A percentile compares a stretch with the other conserved stretches of the same genome.
phyloP scores from a whole-genome alignment of 2,329 filamentous ascomycete species.

The Diaporthe australafricana region DNA sequence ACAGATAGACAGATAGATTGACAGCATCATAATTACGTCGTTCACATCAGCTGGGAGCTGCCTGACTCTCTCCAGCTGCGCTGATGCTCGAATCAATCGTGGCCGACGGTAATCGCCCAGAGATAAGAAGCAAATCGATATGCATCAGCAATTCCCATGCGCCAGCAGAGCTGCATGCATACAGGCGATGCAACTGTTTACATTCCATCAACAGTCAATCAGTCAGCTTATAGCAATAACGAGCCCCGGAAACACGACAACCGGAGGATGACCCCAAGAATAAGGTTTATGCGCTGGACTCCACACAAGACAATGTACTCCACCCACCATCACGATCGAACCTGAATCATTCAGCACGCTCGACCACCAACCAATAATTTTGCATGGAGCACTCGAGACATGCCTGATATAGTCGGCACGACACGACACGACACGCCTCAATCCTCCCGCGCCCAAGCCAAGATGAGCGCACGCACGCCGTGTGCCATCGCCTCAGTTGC shows the following conservation, averaged over 20 bases:
- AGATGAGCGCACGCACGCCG: no score
- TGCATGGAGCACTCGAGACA: background rate
- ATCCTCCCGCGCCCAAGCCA: no score
- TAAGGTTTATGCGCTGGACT: slow-evolving; percentile 28
- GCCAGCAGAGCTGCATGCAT: background rate
- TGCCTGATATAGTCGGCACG: background rate
- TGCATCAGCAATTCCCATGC: no score
- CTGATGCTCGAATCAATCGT: background rate
- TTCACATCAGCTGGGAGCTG: background rate
- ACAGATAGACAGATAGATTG: background rate
- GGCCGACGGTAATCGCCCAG: background rate
- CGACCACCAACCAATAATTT: background rate
- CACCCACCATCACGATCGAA: background rate
- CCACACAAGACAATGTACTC: slow-evolving; percentile 5
- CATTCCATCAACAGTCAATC: background rate
- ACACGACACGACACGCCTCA: background rate
- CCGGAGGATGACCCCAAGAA: no score
- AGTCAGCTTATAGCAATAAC: no score
- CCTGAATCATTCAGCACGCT: slow-evolving; percentile 22
- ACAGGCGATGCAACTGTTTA: background rate
- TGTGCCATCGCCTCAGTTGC: background rate
- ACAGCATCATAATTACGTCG: slow-evolving; percentile 6
- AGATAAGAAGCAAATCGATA: slow-evolving; percentile 16
- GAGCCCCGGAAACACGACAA: no score
- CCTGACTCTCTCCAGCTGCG: slow-evolving; percentile 14